Conservation (phyloP, 2,329 filamentous ascomycete genomes). For the Nigrospora sphaerica region DNA sequence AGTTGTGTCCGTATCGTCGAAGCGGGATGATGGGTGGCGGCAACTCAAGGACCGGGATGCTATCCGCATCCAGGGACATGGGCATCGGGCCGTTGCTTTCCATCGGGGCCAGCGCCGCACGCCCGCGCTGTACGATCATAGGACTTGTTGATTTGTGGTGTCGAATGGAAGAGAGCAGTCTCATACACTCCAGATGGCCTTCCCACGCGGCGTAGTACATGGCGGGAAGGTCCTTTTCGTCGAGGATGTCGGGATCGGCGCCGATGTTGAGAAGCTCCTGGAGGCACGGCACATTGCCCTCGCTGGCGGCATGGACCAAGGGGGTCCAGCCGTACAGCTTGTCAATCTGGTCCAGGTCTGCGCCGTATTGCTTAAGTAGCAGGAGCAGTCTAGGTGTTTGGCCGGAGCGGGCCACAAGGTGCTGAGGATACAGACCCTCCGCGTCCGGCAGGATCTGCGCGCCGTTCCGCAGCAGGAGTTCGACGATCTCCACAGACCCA, state of each 20-base stretch:
- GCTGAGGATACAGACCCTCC: conserved; percentile 94
- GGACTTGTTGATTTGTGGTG: conserved; percentile 34
- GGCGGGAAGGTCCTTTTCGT: conserved; percentile 88
- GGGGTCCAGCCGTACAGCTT: conserved; percentile 98
- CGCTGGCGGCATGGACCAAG: conserved; percentile 90
- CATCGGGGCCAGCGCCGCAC: conserved; percentile 31
- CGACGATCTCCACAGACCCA: conserved; percentile 76
- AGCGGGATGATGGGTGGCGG: conserved; percentile 95
- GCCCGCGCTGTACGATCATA: conserved; percentile 25
- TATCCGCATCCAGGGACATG: conserved; percentile 72
- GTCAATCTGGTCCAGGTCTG: conserved; percentile 85
- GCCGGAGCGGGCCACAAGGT: conserved; percentile 85
- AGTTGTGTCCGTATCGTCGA: conserved; percentile 93
- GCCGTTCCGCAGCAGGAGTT: conserved; percentile 72
- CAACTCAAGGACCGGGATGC: conserved; percentile 84
- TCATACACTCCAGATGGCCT: conserved; percentile 91
- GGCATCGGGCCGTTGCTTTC: conserved; percentile 43
- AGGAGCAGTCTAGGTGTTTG: conserved; percentile 73
- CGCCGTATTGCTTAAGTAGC: conserved; percentile 76
- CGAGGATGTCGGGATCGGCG: conserved; percentile 70
- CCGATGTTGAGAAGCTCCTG: conserved; percentile 73
- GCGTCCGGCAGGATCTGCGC: conserved; percentile 87
- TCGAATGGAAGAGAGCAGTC: conserved; percentile 63
- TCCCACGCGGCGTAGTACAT: conserved; percentile 99
- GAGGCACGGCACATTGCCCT: conserved; percentile 86